These are phyloP conservation scores for Pisolithus orientalis DNA, from an alignment of 768 basidiomycete species.

Conservation along the genomic window DNA sequence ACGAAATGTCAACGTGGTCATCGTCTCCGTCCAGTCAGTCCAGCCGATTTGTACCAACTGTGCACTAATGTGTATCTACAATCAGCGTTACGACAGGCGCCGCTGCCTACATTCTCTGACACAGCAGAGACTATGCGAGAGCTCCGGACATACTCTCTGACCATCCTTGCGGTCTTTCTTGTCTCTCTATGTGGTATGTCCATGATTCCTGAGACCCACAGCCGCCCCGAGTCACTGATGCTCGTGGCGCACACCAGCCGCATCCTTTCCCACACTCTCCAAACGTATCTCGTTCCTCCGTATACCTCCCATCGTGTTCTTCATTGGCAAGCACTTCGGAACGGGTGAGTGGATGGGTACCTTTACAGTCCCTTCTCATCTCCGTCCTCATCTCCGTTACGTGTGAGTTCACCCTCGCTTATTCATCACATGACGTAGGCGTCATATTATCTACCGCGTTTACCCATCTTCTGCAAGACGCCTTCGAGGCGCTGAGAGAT, in stretches of 20 bases:
- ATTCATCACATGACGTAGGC: constrained; percentile 31
- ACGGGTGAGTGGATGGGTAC: constrained; percentile 40
- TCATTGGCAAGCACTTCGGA: constrained; percentile 85
- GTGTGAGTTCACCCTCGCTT: not conserved
- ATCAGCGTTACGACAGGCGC: too few relatives aligned
- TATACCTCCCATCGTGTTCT: constrained; percentile 67
- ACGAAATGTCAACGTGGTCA: not conserved
- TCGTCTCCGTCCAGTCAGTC: not conserved
- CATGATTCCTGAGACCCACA: not conserved
- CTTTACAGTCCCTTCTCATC: not conserved
- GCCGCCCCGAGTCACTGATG: not conserved
- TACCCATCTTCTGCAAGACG: constrained; percentile 73
- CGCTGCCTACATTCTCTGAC: not conserved
- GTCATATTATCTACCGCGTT: constrained; percentile 82
- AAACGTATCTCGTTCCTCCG: constrained; percentile 45
- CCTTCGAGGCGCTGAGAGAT: constrained; percentile 54
- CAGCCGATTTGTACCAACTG: too few relatives aligned
- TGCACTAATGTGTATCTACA: too few relatives aligned
- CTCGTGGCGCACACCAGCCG: constrained; percentile 38
- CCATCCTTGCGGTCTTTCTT: constrained; percentile 49
- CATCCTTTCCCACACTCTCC: constrained; percentile 66
- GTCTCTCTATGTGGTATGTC: constrained; percentile 60
- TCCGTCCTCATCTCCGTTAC: too few relatives aligned
- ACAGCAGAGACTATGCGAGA: too few relatives aligned
- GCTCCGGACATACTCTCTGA: constrained; percentile 4